These are phyloP conservation scores for Grosmannia penicillata DNA, from an alignment of 2,329 filamentous ascomycete genomes.

Conservation along the genomic window DNA sequence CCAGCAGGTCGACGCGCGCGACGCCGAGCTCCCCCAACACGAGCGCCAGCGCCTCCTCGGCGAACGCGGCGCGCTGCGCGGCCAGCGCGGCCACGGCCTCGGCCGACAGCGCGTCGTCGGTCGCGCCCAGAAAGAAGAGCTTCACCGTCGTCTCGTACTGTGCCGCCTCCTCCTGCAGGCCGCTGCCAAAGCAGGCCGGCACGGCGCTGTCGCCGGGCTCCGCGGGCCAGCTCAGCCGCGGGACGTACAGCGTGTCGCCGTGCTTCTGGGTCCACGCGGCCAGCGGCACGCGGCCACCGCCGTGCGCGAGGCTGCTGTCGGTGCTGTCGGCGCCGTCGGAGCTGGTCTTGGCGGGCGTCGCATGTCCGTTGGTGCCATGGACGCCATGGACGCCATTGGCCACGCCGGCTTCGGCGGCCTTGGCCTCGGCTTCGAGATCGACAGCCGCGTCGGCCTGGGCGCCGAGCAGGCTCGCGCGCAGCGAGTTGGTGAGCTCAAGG, in stretches of 20 bases:
- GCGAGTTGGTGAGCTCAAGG: conserved; percentile 76
- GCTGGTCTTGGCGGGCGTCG: conserved; percentile 6
- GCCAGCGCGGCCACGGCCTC: conserved; percentile 44
- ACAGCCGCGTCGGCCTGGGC: conserved; percentile 43
- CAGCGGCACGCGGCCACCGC: conserved; percentile 12
- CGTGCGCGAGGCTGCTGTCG: conserved; percentile 13
- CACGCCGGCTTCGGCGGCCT: conserved; percentile 14
- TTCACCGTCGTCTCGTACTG: conserved; percentile 95
- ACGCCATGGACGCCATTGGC: conserved; percentile 1
- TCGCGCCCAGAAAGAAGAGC: conserved; percentile 72
- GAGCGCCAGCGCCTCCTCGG: conserved; percentile 61
- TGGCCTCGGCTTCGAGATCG: conserved; percentile 22
- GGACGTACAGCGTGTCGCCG: conserved; percentile 54
- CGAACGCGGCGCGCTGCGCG: conserved; percentile 52
- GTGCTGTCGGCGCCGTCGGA: conserved; percentile 7
- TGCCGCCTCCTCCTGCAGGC: conserved; percentile 66
- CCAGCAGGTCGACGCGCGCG: conserved; percentile 67
- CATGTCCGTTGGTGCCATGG: conserved; percentile 11
- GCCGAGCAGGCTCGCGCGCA: conserved; percentile 68
- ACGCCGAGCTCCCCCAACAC: conserved; percentile 70
- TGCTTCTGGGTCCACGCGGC: conserved; percentile 55
- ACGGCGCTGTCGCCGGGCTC: conserved; percentile 14
- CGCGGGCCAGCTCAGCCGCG: conserved; percentile 56
- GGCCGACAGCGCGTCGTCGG: conserved; percentile 43
- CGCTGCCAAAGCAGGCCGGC: conserved; percentile 23